phyloP scores from a whole-genome alignment of 1,284 basidiomycete genomes.

The Neolentinus lepideus region DNA sequence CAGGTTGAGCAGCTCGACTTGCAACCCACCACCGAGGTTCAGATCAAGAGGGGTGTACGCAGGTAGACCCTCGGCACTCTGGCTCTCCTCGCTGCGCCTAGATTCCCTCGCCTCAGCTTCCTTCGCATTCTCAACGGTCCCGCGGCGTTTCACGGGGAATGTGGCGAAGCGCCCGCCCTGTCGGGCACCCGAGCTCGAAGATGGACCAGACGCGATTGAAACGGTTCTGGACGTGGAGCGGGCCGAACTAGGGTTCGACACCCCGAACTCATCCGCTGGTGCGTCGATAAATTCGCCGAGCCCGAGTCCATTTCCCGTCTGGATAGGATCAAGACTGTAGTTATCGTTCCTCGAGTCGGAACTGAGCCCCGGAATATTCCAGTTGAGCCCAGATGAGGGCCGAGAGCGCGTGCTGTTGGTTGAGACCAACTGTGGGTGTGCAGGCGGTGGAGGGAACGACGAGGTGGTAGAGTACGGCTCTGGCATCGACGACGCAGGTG shows the following conservation, averaged over 20 bases:
- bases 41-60: background rate
- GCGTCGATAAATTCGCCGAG: background rate
- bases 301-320: background rate
- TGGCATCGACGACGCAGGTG: background rate
- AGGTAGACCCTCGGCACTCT: background rate
- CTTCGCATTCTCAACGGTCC: slow-evolving; percentile 4
- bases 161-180: slow-evolving; percentile 44
- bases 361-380: background rate
- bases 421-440: background rate
- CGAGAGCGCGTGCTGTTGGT: background rate
- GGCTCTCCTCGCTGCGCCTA: background rate
- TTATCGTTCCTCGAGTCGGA: background rate
- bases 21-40: background rate
- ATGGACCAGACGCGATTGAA: background rate
- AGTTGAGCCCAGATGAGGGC: background rate
- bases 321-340: background rate
- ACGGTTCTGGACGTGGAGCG: background rate
- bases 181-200: background rate
- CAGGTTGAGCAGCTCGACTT: background rate
- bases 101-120: slow-evolving; percentile 9
- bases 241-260: background rate
- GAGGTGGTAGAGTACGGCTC: background rate
- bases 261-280: background rate
- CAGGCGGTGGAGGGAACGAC: background rate
- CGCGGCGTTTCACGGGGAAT: slow-evolving; percentile 38